A percentile compares a stretch with the other conserved stretches of the same genome.
Evolutionary conservation across 768 basidiomycete species (phyloP).

Genomic region (Suillus clintonianus): DNA sequence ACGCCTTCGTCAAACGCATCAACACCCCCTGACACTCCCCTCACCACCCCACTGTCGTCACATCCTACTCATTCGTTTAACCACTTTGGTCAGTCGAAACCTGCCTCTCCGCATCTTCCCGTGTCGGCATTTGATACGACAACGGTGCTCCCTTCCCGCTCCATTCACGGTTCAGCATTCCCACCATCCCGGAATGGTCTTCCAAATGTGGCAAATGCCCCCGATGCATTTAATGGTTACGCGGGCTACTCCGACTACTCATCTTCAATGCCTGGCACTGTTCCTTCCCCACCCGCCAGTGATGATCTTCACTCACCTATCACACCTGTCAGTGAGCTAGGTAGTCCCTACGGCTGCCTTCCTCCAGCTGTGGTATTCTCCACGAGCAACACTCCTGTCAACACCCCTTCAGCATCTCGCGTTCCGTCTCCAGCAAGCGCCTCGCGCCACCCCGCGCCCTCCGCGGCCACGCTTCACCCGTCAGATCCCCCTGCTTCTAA

Average conservation of each 20-base stretch:
- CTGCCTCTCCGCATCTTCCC: slow-evolving; percentile 31
- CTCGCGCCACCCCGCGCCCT: slow-evolving; percentile 19
- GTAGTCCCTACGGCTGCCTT: slow-evolving; percentile 49
- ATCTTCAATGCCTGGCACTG: slow-evolving; percentile 60
- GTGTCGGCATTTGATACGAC: slow-evolving; percentile 55
- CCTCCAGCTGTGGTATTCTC: slow-evolving; percentile 69
- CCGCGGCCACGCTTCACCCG: slow-evolving; percentile 12
- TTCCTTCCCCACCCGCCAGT: slow-evolving; percentile 32
- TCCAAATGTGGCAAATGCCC: slow-evolving; percentile 29
- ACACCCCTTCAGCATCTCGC: slow-evolving; percentile 51
- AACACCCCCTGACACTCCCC: slow-evolving; percentile 46
- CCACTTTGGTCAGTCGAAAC: slow-evolving; percentile 32
- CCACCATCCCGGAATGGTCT: slow-evolving; percentile 30
- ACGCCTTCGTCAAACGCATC: slow-evolving; percentile 46
- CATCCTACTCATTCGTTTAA: slow-evolving; percentile 33
- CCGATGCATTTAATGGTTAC: slow-evolving; percentile 70
- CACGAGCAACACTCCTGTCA: slow-evolving; percentile 44
- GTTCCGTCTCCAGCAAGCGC: slow-evolving; percentile 32
- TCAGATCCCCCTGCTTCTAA: slow-evolving; percentile 27
- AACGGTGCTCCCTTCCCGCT: slow-evolving; percentile 52
- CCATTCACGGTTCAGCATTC: slow-evolving; percentile 35
- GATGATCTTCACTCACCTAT: slow-evolving; percentile 29
- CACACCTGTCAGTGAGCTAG: slow-evolving; percentile 33
- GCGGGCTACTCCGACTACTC: slow-evolving; percentile 70
- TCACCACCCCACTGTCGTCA: slow-evolving; percentile 43